Evolutionary conservation across 768 basidiomycete species (phyloP).

Genomic region (Austroboletus festivus): DNA sequence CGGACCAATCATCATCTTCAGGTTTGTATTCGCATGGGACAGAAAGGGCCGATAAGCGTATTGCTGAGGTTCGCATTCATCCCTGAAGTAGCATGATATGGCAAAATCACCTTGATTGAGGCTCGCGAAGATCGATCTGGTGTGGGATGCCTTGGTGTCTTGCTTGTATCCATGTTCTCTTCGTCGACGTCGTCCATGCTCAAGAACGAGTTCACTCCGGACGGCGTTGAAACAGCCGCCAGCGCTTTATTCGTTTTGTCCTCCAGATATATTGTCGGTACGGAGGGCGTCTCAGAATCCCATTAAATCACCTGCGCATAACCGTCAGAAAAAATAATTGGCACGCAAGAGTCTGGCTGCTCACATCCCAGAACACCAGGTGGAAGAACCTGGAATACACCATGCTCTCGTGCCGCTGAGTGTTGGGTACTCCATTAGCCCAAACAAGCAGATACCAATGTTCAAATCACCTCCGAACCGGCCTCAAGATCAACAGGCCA

Average conservation of each 20-base stretch:
- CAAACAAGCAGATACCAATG: too few species aligned
- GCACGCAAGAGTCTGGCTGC: background rate
- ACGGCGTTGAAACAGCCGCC: background rate
- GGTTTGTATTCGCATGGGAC: background rate
- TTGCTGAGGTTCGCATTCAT: background rate
- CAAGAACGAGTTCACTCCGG: conserved; percentile 9
- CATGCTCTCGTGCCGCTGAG: conserved; percentile 17
- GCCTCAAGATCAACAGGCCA: conserved; percentile 7
- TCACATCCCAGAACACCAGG: conserved; percentile 18
- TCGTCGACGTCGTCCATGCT: background rate
- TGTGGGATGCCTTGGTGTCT: too few species aligned
- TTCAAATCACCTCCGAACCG: conserved; percentile 14
- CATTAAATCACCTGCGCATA: conserved; percentile 13
- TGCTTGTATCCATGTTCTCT: too few species aligned
- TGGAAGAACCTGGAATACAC: conserved; percentile 23
- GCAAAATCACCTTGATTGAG: background rate
- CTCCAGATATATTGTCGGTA: background rate
- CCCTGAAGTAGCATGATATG: conserved; percentile 12
- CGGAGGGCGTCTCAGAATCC: background rate
- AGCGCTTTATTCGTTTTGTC: background rate
- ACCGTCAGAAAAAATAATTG: background rate
- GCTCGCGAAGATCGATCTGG: too few species aligned
- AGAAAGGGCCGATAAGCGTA: conserved; percentile 15
- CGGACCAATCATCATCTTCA: background rate
- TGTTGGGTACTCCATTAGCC: too few species aligned